Evolutionary conservation across 176 grass and related monocot genomes (phyloP).

Genomic region (Eragrostis curvula): DNA sequence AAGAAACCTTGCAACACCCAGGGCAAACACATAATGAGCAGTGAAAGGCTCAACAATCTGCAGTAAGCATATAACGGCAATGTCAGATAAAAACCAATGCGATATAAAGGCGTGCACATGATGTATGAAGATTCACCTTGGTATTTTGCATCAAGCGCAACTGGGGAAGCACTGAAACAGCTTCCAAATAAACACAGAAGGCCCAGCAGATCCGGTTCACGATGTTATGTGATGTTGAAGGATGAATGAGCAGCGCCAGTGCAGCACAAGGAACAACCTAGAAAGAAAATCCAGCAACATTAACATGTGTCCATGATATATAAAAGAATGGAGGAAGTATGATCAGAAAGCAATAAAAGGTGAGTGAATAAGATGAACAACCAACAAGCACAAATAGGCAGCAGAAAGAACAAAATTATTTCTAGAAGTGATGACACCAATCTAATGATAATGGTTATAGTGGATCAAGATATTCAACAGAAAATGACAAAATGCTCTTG

Average conservation of each 20-base stretch:
- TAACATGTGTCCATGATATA: too few relatives aligned
- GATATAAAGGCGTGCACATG: conserved; percentile 22
- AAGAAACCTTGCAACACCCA: conserved; percentile 96
- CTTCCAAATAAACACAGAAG: conserved; percentile 98
- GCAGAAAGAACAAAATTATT: not conserved
- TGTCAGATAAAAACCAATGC: conserved; percentile 34
- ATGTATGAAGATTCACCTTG: conserved; percentile 63
- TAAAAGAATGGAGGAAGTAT: too few relatives aligned
- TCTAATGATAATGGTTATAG: not conserved
- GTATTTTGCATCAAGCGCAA: conserved; percentile 97
- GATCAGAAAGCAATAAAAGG: not conserved
- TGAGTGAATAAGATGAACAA: conserved; percentile 1
- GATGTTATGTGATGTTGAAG: conserved; percentile 88
- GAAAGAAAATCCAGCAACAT: conserved; percentile 27
- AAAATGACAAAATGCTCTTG: not conserved
- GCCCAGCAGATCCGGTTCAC: conserved; percentile 94
- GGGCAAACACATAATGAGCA: conserved; percentile 96
- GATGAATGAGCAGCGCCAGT: conserved; percentile 75
- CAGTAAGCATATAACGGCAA: not conserved
- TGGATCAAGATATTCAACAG: conserved; percentile 10
- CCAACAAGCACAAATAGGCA: conserved; percentile 12
- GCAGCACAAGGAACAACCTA: conserved; percentile 80
- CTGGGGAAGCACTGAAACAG: conserved; percentile 95
- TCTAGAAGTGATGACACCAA: conserved; percentile 2
- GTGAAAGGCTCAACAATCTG: conserved; percentile 99